These are phyloP conservation scores for Umbilicus rupestris DNA, from an alignment of 164 flowering plant genomes.

Conservation along the genomic window DNA sequence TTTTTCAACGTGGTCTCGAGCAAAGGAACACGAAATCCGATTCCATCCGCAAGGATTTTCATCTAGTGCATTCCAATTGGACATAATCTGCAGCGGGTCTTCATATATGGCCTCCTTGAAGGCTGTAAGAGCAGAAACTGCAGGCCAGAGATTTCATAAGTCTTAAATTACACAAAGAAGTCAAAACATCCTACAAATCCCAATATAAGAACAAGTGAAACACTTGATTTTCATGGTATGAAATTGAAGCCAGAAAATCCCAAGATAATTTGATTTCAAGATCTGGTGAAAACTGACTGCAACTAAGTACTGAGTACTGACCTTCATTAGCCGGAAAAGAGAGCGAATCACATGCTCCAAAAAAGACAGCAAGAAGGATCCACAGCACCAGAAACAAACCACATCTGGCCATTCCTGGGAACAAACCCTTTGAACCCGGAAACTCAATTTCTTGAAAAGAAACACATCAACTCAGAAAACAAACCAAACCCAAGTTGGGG, in stretches of 20 bases:
- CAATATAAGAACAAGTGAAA: background rate
- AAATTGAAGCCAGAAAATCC: background rate
- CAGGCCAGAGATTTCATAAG: background rate
- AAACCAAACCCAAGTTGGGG: conserved; percentile 11
- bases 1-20: conserved; percentile 48
- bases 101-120: conserved; percentile 71
- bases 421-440: no score
- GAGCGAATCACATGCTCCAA: conserved; percentile 30
- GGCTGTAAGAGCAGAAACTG: conserved; percentile 51
- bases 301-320: background rate
- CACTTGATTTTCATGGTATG: background rate
- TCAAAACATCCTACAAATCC: background rate
- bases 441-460: conserved; percentile 14
- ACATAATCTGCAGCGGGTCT: conserved; percentile 58
- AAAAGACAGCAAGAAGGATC: conserved; percentile 22
- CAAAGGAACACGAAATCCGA: conserved; percentile 50
- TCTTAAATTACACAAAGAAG: background rate
- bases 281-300: background rate
- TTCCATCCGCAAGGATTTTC: conserved; percentile 69
- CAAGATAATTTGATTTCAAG: background rate
- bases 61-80: conserved; percentile 62
- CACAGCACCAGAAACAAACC: conserved; percentile 27
- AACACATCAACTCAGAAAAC: conserved; percentile 4
- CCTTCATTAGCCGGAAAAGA: conserved; percentile 11
- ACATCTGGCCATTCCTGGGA: conserved; percentile 23